Conservation (phyloP, 352 stramenopile species). For the Thraustochytrium striatum region DNA sequence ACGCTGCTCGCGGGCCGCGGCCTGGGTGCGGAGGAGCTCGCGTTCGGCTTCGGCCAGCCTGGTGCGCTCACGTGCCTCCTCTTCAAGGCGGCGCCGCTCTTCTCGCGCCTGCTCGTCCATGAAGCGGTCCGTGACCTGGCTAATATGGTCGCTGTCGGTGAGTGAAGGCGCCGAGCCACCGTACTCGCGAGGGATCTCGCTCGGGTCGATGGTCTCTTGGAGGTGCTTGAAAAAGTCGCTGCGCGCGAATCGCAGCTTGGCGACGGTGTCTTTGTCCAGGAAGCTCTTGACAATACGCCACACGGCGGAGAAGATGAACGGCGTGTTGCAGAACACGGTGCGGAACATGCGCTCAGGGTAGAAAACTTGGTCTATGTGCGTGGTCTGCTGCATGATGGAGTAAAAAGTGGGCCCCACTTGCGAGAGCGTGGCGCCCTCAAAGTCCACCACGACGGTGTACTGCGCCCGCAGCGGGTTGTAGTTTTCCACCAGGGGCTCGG, state of each 20-base stretch:
- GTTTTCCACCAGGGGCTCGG: not conserved
- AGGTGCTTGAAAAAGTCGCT: constrained; percentile 41
- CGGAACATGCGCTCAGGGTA: constrained; percentile 45
- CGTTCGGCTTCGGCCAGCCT: too few relatives aligned
- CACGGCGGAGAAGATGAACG: constrained; percentile 15
- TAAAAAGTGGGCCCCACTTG: constrained; percentile 17
- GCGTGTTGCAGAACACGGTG: constrained; percentile 14
- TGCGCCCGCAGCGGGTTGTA: constrained; percentile 16
- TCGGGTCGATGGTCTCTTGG: constrained; percentile 26
- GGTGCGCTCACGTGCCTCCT: too few relatives aligned
- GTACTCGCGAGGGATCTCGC: constrained; percentile 11
- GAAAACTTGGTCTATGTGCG: constrained; percentile 38
- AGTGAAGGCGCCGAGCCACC: not conserved
- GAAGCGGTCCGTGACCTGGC: constrained; percentile 32
- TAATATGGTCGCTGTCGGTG: constrained; percentile 8
- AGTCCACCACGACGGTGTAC: constrained; percentile 41
- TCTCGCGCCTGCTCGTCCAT: not conserved
- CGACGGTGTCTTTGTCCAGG: constrained; percentile 35
- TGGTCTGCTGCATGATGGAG: constrained; percentile 28
- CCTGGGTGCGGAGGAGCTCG: too few relatives aligned
- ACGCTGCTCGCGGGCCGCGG: too few relatives aligned
- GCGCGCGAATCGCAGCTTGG: constrained; percentile 32
- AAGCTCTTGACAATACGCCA: constrained; percentile 35
- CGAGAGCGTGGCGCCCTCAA: constrained; percentile 5
- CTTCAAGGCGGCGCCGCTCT: too few relatives aligned